Conservation (phyloP, 75 land plant genomes). For the Cupressus sempervirens region DNA sequence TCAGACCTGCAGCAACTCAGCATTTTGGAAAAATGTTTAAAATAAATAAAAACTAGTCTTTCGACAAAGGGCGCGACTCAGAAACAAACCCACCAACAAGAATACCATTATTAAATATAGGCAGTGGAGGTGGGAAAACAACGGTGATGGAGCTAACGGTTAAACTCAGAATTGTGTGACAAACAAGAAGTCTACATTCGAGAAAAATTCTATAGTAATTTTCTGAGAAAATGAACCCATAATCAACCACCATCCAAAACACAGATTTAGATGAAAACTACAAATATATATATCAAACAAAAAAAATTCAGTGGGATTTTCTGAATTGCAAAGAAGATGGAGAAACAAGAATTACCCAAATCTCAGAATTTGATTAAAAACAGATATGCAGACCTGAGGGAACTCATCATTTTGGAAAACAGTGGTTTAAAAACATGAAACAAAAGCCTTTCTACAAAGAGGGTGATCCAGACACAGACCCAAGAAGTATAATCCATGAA, state of each 20-base stretch:
- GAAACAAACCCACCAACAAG: not conserved
- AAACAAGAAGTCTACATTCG: too few species aligned
- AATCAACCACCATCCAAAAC: not conserved
- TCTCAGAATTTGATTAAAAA: not conserved
- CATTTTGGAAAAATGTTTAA: too few species aligned
- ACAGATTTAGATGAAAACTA: not conserved
- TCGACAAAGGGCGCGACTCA: not conserved
- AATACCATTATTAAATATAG: not conserved
- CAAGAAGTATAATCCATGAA: not conserved
- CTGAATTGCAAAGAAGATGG: not conserved
- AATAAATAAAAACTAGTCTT: not conserved
- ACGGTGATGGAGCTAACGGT: too few species aligned
- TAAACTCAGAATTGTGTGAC: not conserved
- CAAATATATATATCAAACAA: not conserved
- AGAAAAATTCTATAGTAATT: too few species aligned
- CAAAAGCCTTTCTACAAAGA: not conserved
- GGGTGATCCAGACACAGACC: not conserved
- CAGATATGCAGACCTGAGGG: too few species aligned
- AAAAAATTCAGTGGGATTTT: too few species aligned
- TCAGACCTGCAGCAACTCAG: not conserved
- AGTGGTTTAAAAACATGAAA: too few species aligned
- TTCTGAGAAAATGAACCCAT: too few species aligned
- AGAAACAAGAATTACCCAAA: not conserved
- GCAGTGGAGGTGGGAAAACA: too few species aligned
- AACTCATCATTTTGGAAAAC: too few species aligned